Conservation (phyloP, 352 stramenopile species). For the Phytophthora nicotianae region DNA sequence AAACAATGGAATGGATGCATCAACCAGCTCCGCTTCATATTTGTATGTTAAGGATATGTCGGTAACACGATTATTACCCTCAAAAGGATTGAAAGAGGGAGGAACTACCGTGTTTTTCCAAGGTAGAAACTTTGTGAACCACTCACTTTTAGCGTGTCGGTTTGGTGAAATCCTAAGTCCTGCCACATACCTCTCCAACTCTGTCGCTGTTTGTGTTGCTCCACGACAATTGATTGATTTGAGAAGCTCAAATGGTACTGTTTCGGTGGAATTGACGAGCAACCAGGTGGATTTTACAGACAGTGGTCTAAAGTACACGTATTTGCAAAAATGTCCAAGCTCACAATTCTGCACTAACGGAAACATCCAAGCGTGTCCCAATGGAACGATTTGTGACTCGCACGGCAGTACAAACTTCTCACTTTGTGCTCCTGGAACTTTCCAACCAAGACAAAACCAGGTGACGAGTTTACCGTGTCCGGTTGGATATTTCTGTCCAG, state of each 20-base stretch:
- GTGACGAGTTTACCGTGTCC: constrained; percentile 90
- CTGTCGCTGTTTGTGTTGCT: constrained; percentile 78
- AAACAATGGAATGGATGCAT: constrained; percentile 83
- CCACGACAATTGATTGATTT: constrained; percentile 68
- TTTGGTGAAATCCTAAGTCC: constrained; percentile 77
- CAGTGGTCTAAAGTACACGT: constrained; percentile 74
- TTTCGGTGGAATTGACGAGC: constrained; percentile 82
- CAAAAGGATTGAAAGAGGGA: constrained; percentile 71
- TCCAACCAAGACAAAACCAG: constrained; percentile 91
- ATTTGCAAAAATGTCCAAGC: constrained; percentile 63
- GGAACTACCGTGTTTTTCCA: constrained; percentile 91
- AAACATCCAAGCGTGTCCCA: constrained; percentile 78
- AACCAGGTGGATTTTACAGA: constrained; percentile 89
- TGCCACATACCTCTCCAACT: constrained; percentile 83
- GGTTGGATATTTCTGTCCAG: constrained; percentile 94
- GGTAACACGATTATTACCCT: constrained; percentile 78
- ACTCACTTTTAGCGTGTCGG: constrained; percentile 83
- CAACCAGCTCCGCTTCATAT: constrained; percentile 51
- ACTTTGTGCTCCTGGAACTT: constrained; percentile 91
- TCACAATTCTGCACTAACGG: constrained; percentile 66
- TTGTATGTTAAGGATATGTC: constrained; percentile 87
- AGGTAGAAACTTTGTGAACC: constrained; percentile 95
- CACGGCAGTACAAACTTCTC: constrained; percentile 91
- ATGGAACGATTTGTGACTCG: constrained; percentile 81
- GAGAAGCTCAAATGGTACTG: constrained; percentile 42